Evolutionary conservation across 106 monocot genomes (phyloP).

Genomic region (Dioscorea alata): DNA sequence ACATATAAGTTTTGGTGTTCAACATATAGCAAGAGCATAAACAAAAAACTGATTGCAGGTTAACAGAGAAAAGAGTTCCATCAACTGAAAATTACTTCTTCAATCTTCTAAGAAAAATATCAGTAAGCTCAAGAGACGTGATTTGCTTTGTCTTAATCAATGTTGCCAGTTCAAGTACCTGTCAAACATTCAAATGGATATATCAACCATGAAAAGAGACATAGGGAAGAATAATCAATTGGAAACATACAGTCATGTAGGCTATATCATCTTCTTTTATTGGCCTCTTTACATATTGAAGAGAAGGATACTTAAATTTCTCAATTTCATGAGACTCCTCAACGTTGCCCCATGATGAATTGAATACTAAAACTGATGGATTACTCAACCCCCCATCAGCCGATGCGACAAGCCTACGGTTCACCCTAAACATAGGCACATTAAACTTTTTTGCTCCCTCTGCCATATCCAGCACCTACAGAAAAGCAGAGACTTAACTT

Average conservation of each 20-base stretch:
- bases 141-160: conserved; percentile 79
- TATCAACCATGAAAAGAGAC: neutral
- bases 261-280: conserved; percentile 76
- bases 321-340: conserved; percentile 10
- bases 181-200: neutral
- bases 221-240: neutral
- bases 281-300: conserved; percentile 36
- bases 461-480: conserved; percentile 72
- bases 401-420: conserved; percentile 64
- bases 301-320: conserved; percentile 63
- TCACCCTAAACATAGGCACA: conserved; percentile 51
- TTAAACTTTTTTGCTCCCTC: conserved; percentile 71
- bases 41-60: neutral
- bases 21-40: neutral
- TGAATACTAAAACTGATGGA: conserved; percentile 85
- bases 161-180: conserved; percentile 86
- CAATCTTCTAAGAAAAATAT: conserved; percentile 65
- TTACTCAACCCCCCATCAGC: conserved; percentile 71
- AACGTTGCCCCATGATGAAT: conserved; percentile 55
- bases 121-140: conserved; percentile 69
- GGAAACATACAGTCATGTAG: conserved; percentile 66
- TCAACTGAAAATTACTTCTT: conserved; percentile 42
- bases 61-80: neutral
- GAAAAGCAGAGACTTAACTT: neutral
- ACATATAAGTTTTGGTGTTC: neutral